Conservation (phyloP, 2,329 filamentous ascomycete species). For the Phaeophleospora eucalypticola region DNA sequence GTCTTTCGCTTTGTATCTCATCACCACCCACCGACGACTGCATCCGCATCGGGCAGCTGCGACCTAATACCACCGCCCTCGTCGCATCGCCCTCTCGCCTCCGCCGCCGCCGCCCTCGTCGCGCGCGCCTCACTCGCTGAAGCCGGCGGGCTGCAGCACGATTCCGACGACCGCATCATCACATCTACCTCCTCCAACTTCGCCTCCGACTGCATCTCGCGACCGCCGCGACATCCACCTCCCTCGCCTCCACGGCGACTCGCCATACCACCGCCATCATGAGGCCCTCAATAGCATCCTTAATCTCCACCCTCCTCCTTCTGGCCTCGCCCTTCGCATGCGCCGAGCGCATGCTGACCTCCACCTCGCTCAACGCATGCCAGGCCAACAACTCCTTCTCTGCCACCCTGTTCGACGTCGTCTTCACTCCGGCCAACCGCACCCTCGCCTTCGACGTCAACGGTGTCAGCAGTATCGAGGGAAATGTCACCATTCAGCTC, state of each 20-base stretch:
- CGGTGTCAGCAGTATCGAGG: constrained; percentile 77
- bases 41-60: constrained; percentile 1
- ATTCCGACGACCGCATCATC: constrained; percentile 1
- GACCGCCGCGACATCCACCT: constrained; percentile 6
- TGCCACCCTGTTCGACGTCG: constrained; percentile 82
- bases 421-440: constrained; percentile 71
- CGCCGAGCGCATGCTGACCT: constrained; percentile 67
- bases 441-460: constrained; percentile 70
- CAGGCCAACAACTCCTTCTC: constrained; percentile 81
- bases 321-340: constrained; percentile 46
- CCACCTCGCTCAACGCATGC: constrained; percentile 79
- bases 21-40: background rate
- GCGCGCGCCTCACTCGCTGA: constrained; percentile 15
- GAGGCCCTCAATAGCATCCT: constrained; percentile 26
- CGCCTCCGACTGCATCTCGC: too few relatives aligned
- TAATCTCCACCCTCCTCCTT: constrained; percentile 30
- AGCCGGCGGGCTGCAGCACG: constrained; percentile 6
- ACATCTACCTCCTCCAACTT: too few relatives aligned
- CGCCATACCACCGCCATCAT: constrained; percentile 18
- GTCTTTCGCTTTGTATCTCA: constrained; percentile 1
- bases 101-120: constrained; percentile 15
- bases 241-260: constrained; percentile 2
- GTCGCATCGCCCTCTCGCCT: background rate
- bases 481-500: constrained; percentile 74
- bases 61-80: constrained; percentile 3